Conservation (phyloP, 2,329 filamentous ascomycete species). For the Beauveria caledonica region DNA sequence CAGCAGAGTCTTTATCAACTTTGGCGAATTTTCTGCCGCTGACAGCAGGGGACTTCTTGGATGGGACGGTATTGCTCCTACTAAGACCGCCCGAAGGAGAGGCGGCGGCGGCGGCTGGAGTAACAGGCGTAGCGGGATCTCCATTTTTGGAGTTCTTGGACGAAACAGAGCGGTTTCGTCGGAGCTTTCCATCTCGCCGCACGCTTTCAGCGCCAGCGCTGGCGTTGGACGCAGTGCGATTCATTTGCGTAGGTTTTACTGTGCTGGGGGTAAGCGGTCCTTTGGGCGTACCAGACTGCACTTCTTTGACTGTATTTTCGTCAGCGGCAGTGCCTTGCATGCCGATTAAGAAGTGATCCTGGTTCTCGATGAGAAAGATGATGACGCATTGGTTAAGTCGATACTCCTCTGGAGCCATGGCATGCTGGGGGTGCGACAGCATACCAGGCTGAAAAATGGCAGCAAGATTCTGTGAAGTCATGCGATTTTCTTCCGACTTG, state of each 20-base stretch:
- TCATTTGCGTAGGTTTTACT: slow-evolving; percentile 42
- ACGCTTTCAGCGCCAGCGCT: slow-evolving; percentile 85
- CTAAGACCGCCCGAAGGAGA: slow-evolving; percentile 45
- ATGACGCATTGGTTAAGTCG: slow-evolving; percentile 92
- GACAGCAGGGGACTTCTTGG: slow-evolving; percentile 74
- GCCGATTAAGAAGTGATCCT: slow-evolving; percentile 95
- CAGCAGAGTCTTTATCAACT: slow-evolving; percentile 24
- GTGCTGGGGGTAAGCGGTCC: slow-evolving; percentile 37
- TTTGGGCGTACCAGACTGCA: slow-evolving; percentile 59
- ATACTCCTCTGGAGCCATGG: slow-evolving; percentile 93
- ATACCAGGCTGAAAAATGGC: slow-evolving; percentile 98
- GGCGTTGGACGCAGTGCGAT: slow-evolving; percentile 75
- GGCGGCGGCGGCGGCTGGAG: slow-evolving; percentile 42
- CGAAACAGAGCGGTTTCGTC: slow-evolving; percentile 85
- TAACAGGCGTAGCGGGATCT: slow-evolving; percentile 61
- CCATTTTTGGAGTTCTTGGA: slow-evolving; percentile 79
- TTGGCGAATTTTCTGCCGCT: slow-evolving; percentile 57
- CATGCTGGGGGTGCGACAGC: slow-evolving; percentile 85
- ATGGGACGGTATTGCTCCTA: slow-evolving; percentile 85
- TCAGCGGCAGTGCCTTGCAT: slow-evolving; percentile 99
- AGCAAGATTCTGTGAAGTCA: slow-evolving; percentile 89
- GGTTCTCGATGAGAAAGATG: slow-evolving; percentile 96
- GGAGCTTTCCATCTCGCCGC: slow-evolving; percentile 67
- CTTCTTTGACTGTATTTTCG: slow-evolving; percentile 59
- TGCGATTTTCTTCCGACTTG: slow-evolving; percentile 92